A percentile compares a stretch with the other conserved stretches of the same genome.
phyloP scores from a whole-genome alignment of 2,329 filamentous ascomycete genomes.

The Verticillium longisporum region DNA sequence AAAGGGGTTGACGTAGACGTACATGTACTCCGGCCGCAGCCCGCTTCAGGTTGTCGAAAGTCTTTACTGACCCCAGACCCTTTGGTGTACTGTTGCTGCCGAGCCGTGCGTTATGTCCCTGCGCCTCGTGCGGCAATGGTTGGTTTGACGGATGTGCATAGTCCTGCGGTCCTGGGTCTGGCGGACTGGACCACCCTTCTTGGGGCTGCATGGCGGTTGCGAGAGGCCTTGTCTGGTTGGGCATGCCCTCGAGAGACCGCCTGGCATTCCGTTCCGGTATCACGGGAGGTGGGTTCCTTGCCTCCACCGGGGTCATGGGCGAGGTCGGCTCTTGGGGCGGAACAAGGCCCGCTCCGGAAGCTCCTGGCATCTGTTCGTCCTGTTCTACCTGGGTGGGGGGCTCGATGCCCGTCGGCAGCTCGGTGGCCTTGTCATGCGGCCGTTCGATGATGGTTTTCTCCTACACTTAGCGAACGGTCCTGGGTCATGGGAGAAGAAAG shows the following conservation, averaged over 20 bases:
- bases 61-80: not conserved
- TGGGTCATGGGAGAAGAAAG: not conserved
- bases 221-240: not conserved
- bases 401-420: slow-evolving; percentile 1
- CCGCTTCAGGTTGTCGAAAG: slow-evolving; percentile 6
- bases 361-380: not conserved
- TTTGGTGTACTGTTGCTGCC: not conserved
- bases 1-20: not conserved
- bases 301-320: not conserved
- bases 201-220: not conserved
- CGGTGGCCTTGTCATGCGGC: slow-evolving; percentile 3
- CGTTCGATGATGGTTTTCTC: slow-evolving; percentile 1
- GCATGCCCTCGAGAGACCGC: not conserved
- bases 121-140: not conserved
- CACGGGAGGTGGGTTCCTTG: not conserved
- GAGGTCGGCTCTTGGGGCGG: not conserved
- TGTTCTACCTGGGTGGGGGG: not conserved
- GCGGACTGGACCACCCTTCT: not conserved
- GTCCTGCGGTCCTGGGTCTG: not conserved
- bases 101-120: not conserved
- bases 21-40: slow-evolving; percentile 10
- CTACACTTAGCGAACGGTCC: not conserved
- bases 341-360: not conserved
- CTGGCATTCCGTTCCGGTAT: slow-evolving; percentile 1
- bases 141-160: not conserved